phyloP scores from a whole-genome alignment of 2,329 filamentous ascomycete genomes.

The Aspergillus tubingensis region DNA sequence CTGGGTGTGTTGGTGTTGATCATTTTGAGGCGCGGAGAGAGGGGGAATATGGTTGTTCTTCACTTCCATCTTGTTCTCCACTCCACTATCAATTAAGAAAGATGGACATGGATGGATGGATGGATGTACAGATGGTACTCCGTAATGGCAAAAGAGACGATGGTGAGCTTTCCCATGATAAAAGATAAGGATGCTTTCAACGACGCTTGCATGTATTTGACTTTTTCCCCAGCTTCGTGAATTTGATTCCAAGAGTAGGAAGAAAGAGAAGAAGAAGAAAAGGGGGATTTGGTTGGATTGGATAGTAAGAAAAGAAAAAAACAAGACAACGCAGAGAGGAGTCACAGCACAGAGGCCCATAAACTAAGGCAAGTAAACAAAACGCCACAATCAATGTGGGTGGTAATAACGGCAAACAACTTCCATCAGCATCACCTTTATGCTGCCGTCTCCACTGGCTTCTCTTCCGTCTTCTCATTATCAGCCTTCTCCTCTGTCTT shows the following conservation, averaged over 20 bases:
- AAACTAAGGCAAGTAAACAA: constrained; percentile 7
- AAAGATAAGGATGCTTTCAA: background rate
- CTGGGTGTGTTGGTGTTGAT: too few species aligned
- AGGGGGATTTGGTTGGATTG: background rate
- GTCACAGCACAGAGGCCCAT: background rate
- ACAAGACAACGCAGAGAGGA: background rate
- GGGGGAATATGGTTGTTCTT: too few species aligned
- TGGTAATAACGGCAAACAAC: constrained; percentile 12
- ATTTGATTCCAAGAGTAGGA: constrained; percentile 1
- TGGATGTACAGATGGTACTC: background rate
- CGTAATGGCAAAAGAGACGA: background rate
- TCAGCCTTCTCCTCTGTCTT: constrained; percentile 29
- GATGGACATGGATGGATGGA: background rate
- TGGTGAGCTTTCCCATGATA: background rate
- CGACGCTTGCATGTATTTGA: background rate
- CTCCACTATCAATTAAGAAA: too few species aligned
- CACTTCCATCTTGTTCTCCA: too few species aligned
- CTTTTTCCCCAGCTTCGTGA: background rate
- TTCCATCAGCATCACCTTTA: constrained; percentile 20
- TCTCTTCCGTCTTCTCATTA: constrained; percentile 28
- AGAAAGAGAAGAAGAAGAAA: background rate
- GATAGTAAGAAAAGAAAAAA: background rate
- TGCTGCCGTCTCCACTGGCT: constrained; percentile 28
- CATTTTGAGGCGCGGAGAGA: too few species aligned
- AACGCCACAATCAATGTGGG: constrained; percentile 9